A percentile compares a stretch with the other conserved stretches of the same genome.
phyloP scores from a whole-genome alignment of 129 eudicot genomes.

The sunflower (Helianthus annuus) region HanXRQr2.0-SUNRISE NC_035447.2:6085005-6085504 shows the following conservation, averaged over 20 bases:
- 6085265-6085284: constrained; percentile 93
- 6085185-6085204: constrained; percentile 73
- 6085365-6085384: constrained; percentile 71
- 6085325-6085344: constrained; percentile 50
- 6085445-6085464: constrained; percentile 96
- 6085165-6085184: constrained; percentile 94
- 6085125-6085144: constrained; percentile 62
- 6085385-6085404: constrained; percentile 87
- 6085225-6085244: constrained; percentile 73
- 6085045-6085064: constrained; percentile 46
- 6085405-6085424: constrained; percentile 93
- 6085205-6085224: constrained; percentile 91
- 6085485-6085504: constrained; percentile 95
- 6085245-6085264: constrained; percentile 96
- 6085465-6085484: constrained; percentile 94
- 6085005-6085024: constrained; percentile 84
- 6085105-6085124: constrained; percentile 85
- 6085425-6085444: constrained; percentile 99
- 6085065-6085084: constrained; percentile 37
- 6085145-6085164: constrained; percentile 92
- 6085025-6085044: constrained; percentile 79
- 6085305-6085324: constrained; percentile 90
- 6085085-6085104: constrained; percentile 66
- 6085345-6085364: constrained; percentile 55
- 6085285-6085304: constrained; percentile 89